A percentile compares a stretch with the other conserved stretches of the same genome.
phyloP scores from a whole-genome alignment of 768 basidiomycete species.

The Lactarius evosmus region DNA sequence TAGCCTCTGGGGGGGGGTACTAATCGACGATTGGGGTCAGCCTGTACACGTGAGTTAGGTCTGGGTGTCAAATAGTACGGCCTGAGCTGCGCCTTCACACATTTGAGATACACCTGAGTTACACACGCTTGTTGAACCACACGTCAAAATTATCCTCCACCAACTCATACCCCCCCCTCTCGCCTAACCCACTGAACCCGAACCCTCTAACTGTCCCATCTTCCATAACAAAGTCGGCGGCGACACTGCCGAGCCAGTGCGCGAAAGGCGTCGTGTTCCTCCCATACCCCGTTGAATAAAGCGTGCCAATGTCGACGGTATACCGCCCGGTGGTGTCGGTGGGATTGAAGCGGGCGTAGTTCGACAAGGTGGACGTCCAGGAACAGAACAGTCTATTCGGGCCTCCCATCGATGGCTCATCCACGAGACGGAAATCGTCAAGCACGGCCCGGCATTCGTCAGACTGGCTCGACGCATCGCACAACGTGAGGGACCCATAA shows the following conservation, averaged over 20 bases:
- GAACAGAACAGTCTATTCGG: neutral
- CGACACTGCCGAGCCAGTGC: neutral
- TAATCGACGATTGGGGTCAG: no score
- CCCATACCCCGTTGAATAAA: conserved; percentile 3
- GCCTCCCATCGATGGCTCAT: neutral
- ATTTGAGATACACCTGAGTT: no score
- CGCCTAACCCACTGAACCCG: neutral
- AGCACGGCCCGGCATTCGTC: conserved; percentile 1
- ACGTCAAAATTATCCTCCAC: neutral
- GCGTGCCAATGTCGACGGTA: neutral
- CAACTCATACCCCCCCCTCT: neutral
- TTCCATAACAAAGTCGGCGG: neutral
- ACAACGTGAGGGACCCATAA: neutral
- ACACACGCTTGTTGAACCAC: conserved; percentile 9
- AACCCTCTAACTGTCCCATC: no score
- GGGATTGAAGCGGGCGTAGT: conserved; percentile 6
- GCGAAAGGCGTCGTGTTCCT: conserved; percentile 10
- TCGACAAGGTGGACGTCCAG: neutral
- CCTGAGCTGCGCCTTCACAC: no score
- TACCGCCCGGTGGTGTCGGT: neutral
- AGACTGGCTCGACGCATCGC: neutral
- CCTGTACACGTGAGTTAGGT: no score
- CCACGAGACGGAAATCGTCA: neutral
- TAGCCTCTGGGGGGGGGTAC: no score
- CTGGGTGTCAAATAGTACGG: no score